These are phyloP conservation scores for Glycine tomentella DNA, from an alignment of 306 rosid species.

Conservation along the genomic window DNA sequence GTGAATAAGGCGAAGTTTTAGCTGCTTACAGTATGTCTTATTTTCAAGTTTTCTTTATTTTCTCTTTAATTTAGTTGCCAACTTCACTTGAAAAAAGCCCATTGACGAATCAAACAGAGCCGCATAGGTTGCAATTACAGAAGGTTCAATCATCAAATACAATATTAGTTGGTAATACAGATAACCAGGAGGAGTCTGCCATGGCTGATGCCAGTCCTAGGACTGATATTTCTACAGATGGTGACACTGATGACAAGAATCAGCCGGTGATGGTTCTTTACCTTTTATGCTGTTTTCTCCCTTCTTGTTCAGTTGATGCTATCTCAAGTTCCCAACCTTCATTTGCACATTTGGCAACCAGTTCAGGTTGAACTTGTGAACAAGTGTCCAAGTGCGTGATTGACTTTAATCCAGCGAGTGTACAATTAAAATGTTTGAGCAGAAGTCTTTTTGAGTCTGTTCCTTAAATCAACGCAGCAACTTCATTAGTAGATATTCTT, in stretches of 20 bases:
- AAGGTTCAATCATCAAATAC: constrained; percentile 58
- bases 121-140: constrained; percentile 49
- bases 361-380: constrained; percentile 22
- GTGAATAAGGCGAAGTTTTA: constrained; percentile 8
- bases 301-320: constrained; percentile 33
- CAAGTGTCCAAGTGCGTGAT: not conserved
- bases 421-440: constrained; percentile 13
- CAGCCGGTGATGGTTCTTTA: constrained; percentile 68
- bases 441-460: constrained; percentile 9
- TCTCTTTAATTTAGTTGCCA: constrained; percentile 48
- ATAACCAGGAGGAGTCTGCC: constrained; percentile 56
- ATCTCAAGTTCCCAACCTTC: constrained; percentile 19
- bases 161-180: constrained; percentile 50
- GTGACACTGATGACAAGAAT: constrained; percentile 89
- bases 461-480: not conserved
- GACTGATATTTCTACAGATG: constrained; percentile 99
- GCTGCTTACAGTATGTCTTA: constrained; percentile 3
- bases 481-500: not conserved
- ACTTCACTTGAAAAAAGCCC: constrained; percentile 51
- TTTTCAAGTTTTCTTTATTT: constrained; percentile 25
- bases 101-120: constrained; percentile 41
- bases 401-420: constrained; percentile 8
- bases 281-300: constrained; percentile 31
- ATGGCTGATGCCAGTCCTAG: constrained; percentile 98
- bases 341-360: constrained; percentile 8